Evolutionary conservation across 1,284 basidiomycete genomes (phyloP).

Genomic region (Porogramme epimiltina): DNA sequence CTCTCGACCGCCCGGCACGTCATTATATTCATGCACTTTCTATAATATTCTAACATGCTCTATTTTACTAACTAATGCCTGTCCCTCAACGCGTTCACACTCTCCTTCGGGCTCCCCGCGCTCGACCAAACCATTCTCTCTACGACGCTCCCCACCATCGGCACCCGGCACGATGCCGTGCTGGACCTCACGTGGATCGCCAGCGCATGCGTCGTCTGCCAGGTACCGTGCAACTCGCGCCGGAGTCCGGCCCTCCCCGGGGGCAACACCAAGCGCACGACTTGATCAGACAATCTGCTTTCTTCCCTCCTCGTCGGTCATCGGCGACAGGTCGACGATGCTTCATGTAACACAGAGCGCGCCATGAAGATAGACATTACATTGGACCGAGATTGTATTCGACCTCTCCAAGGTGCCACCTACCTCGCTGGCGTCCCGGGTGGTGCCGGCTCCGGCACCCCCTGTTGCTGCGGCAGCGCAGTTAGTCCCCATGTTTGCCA

Average conservation of each 20-base stretch:
- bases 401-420: conserved; percentile 81
- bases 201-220: neutral
- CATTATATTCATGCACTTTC: neutral
- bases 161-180: neutral
- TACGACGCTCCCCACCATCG: neutral
- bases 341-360: conserved; percentile 64
- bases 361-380: conserved; percentile 99
- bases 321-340: conserved; percentile 20
- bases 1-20: neutral
- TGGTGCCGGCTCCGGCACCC: conserved; percentile 57
- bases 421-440: conserved; percentile 66
- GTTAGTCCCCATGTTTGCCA: conserved; percentile 49
- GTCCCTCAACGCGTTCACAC: neutral
- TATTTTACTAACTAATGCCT: neutral
- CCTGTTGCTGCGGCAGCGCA: conserved; percentile 32
- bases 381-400: conserved; percentile 93
- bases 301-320: conserved; percentile 21
- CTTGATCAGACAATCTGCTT: conserved; percentile 37
- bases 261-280: too few species aligned
- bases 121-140: neutral
- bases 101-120: neutral
- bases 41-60: too few species aligned
- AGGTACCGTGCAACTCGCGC: too few species aligned
- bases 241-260: too few species aligned
- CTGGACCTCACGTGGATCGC: neutral